Evolutionary conservation across 352 stramenopile species (phyloP).

Genomic region (Pythium brachiatum): DNA sequence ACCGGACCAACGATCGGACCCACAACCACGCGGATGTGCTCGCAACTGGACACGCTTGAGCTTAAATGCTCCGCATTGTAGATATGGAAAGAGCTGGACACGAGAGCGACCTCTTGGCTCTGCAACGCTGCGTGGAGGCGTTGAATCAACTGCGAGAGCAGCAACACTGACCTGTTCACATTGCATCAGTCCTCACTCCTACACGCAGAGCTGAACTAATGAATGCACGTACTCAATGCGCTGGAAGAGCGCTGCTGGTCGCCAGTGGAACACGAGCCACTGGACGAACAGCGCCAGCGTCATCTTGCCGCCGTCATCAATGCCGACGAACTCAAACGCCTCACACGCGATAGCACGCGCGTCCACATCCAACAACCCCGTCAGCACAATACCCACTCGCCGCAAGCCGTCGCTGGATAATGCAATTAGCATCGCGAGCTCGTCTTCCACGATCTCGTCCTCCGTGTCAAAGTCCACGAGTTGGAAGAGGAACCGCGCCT

Average conservation of each 20-base stretch:
- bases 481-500: constrained; percentile 56
- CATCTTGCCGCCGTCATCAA: constrained; percentile 73
- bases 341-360: constrained; percentile 59
- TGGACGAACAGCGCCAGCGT: constrained; percentile 54
- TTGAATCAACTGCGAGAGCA: constrained; percentile 33
- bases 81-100: constrained; percentile 22
- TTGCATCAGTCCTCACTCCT: background rate
- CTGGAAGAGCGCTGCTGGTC: constrained; percentile 51
- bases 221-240: constrained; percentile 35
- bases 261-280: constrained; percentile 68
- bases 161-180: constrained; percentile 41
- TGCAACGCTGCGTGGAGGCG: constrained; percentile 33
- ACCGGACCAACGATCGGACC: constrained; percentile 43
- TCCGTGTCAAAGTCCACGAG: constrained; percentile 73
- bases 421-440: constrained; percentile 65
- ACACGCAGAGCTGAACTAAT: too few relatives aligned
- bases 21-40: constrained; percentile 32
- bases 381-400: constrained; percentile 31
- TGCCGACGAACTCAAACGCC: constrained; percentile 58
- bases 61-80: constrained; percentile 39
- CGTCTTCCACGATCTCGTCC: constrained; percentile 70
- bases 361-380: constrained; percentile 38
- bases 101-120: constrained; percentile 10
- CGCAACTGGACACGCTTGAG: constrained; percentile 9
- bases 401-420: constrained; percentile 44